Conservation (phyloP, 1,284 basidiomycete genomes). For the Cutaneotrichosporon spelunceum region DNA sequence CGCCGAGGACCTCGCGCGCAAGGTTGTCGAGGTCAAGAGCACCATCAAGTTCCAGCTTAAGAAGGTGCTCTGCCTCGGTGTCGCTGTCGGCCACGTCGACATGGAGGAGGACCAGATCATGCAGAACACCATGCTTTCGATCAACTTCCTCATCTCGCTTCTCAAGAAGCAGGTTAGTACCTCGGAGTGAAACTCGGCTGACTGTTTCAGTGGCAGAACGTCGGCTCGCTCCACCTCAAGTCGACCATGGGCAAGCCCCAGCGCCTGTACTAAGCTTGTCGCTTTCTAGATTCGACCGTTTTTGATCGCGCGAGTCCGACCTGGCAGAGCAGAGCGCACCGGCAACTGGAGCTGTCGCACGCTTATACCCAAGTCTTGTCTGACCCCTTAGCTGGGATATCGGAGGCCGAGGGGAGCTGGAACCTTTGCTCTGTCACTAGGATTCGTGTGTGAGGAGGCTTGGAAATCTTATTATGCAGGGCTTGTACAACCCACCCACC, state of each 20-base stretch:
- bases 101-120: constrained; percentile 98
- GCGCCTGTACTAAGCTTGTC: constrained; percentile 72
- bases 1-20: constrained; percentile 84
- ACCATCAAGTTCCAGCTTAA: constrained; percentile 99
- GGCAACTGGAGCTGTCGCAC: constrained; percentile 51
- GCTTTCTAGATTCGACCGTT: constrained; percentile 7
- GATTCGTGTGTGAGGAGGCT: constrained; percentile 1
- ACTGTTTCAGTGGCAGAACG: constrained; percentile 77
- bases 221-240: constrained; percentile 99
- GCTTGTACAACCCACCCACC: background rate
- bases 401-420: constrained; percentile 52
- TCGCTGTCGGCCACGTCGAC: constrained; percentile 94
- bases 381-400: constrained; percentile 47
- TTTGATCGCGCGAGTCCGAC: constrained; percentile 1
- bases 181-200: background rate
- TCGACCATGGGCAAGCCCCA: constrained; percentile 98
- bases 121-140: constrained; percentile 95
- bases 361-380: constrained; percentile 54
- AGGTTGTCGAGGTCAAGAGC: constrained; percentile 92
- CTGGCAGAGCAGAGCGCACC: constrained; percentile 2
- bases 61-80: constrained; percentile 99
- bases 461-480: background rate
- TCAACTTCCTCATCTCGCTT: constrained; percentile 99
- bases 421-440: constrained; percentile 15
- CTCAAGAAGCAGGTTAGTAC: constrained; percentile 79